These are phyloP conservation scores for Echinochloa phyllopogon DNA, from an alignment of 176 grass and related monocot genomes.

Conservation along the genomic window DNA sequence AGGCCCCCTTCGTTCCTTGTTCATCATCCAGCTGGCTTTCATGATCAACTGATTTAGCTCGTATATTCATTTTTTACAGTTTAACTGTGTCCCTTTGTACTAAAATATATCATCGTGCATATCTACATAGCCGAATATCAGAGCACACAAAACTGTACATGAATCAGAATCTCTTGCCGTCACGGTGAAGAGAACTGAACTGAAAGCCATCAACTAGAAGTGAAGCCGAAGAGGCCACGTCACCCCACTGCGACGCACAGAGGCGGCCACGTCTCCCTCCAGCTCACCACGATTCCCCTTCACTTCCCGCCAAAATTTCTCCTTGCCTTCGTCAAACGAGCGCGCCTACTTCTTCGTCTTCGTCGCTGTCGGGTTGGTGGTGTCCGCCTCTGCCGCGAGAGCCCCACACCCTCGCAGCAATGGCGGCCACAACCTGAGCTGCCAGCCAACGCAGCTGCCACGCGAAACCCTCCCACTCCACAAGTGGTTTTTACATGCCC, in stretches of 20 bases:
- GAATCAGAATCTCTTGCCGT: background rate
- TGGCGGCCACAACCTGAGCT: constrained; percentile 30
- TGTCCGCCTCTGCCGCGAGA: background rate
- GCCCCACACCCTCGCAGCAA: background rate
- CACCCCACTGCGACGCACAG: background rate
- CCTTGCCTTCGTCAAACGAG: background rate
- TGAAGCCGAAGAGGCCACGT: constrained; percentile 18
- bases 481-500: background rate
- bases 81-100: background rate
- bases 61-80: background rate
- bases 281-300: background rate
- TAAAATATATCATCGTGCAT: background rate
- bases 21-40: background rate
- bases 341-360: background rate
- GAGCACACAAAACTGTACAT: background rate
- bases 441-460: constrained; percentile 16
- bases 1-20: background rate
- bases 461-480: background rate
- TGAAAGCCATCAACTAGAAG: background rate
- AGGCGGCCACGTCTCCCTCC: constrained; percentile 21
- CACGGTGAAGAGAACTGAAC: background rate
- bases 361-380: too few species aligned
- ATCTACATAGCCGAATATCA: background rate
- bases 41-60: background rate
- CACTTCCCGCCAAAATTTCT: background rate